Conservation (phyloP, 2,329 filamentous ascomycete genomes). For the Rutstroemia sp. region DNA sequence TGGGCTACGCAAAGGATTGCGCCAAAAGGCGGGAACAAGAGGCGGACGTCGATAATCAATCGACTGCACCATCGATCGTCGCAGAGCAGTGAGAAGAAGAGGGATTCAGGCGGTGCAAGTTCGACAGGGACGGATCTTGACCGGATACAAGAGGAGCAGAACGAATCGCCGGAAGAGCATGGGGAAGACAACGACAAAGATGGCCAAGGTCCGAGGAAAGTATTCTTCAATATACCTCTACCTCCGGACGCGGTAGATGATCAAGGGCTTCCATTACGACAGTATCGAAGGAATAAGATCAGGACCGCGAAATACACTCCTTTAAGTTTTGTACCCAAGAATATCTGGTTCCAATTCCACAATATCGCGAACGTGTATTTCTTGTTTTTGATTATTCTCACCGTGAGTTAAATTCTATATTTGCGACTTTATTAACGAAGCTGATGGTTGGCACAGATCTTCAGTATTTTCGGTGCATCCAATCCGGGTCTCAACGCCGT, state of each 20-base stretch:
- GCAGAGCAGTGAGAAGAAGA: slow-evolving; percentile 61
- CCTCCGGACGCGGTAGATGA: slow-evolving; percentile 71
- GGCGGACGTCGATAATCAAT: slow-evolving; percentile 76
- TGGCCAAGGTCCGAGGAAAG: slow-evolving; percentile 40
- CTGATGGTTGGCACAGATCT: slow-evolving; percentile 57
- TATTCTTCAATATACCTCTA: slow-evolving; percentile 84
- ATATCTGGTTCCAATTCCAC: slow-evolving; percentile 96
- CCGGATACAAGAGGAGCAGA: slow-evolving; percentile 24
- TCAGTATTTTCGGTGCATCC: slow-evolving; percentile 86
- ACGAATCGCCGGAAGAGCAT: slow-evolving; percentile 20
- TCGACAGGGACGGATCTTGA: slow-evolving; percentile 30
- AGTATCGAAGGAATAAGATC: slow-evolving; percentile 90
- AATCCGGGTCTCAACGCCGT: slow-evolving; percentile 88
- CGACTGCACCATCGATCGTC: slow-evolving; percentile 55
- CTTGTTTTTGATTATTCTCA: slow-evolving; percentile 88
- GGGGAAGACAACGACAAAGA: slow-evolving; percentile 33
- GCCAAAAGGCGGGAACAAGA: slow-evolving; percentile 65
- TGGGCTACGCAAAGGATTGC: slow-evolving; percentile 93
- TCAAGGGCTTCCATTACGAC: slow-evolving; percentile 62
- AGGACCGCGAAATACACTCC: slow-evolving; percentile 96
- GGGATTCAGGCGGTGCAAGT: slow-evolving; percentile 37
- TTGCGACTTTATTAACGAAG: slow-evolving; percentile 3
- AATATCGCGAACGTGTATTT: slow-evolving; percentile 99
- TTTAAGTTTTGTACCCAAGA: slow-evolving; percentile 91
- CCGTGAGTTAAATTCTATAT: slow-evolving; percentile 53